These are phyloP conservation scores for Ustulina deusta DNA, from an alignment of 2,329 filamentous ascomycete genomes.

Conservation along the genomic window DNA sequence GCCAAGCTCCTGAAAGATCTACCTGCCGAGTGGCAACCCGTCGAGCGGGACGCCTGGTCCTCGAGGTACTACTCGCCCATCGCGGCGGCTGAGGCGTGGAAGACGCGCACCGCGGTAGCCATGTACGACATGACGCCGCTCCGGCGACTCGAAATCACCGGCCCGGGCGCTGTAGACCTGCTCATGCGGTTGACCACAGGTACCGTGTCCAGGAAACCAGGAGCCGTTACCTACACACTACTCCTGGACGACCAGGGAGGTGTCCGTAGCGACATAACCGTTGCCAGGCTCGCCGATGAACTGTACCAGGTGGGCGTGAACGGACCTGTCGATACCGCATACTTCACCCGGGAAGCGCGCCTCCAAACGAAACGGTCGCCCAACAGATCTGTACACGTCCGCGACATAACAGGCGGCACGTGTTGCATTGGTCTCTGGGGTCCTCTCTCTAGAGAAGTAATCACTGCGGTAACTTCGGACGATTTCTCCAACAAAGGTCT, in stretches of 20 bases:
- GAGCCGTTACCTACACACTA: slow-evolving; percentile 38
- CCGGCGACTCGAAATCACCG: slow-evolving; percentile 37
- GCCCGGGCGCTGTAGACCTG: slow-evolving; percentile 35
- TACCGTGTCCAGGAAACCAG: slow-evolving; percentile 36
- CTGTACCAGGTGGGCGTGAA: slow-evolving; percentile 39
- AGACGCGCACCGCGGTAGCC: slow-evolving; percentile 36
- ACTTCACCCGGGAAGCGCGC: slow-evolving; percentile 38
- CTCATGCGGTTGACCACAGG: slow-evolving; percentile 40
- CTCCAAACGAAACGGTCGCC: slow-evolving; percentile 27
- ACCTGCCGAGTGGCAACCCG: slow-evolving; percentile 34
- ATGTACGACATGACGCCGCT: slow-evolving; percentile 43
- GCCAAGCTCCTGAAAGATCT: slow-evolving; percentile 33
- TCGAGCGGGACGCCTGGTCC: slow-evolving; percentile 38
- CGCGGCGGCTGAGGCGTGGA: slow-evolving; percentile 39
- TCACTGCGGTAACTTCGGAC: slow-evolving; percentile 25
- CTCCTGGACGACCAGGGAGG: slow-evolving; percentile 38
- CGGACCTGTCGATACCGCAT: slow-evolving; percentile 38
- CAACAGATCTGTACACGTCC: slow-evolving; percentile 28
- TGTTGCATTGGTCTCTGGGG: slow-evolving; percentile 40
- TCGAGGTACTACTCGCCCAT: slow-evolving; percentile 38
- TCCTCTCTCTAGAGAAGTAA: slow-evolving; percentile 33
- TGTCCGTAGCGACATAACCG: slow-evolving; percentile 37
- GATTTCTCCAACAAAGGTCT: slow-evolving; percentile 40
- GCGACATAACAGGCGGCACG: slow-evolving; percentile 39
- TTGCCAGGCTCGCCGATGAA: slow-evolving; percentile 33